A percentile compares a stretch with the other conserved stretches of the same genome.
These are phyloP conservation scores for Cladosporium phlei DNA, from an alignment of 2,329 filamentous ascomycete species.

Conservation along the genomic window DNA sequence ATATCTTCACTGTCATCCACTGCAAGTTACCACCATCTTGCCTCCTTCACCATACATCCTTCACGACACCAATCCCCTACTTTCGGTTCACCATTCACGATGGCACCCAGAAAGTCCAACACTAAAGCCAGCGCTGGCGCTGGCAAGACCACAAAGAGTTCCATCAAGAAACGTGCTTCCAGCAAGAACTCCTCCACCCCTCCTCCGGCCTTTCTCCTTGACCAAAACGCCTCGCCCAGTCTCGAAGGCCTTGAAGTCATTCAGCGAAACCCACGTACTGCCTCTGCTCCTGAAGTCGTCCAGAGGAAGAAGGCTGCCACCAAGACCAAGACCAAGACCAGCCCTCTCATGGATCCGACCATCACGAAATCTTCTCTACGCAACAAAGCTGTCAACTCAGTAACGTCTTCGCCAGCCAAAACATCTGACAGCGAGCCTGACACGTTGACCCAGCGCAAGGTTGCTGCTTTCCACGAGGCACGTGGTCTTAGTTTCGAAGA, in stretches of 20 bases:
- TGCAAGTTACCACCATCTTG: neutral
- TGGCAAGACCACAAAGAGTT: neutral
- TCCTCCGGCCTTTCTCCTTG: too few species aligned
- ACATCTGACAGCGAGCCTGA: neutral
- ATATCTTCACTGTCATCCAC: constrained; percentile 7
- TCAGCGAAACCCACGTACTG: too few species aligned
- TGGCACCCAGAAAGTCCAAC: constrained; percentile 1
- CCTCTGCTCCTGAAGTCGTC: too few species aligned
- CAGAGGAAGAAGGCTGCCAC: neutral
- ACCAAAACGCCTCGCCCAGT: too few species aligned
- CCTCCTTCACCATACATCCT: too few species aligned
- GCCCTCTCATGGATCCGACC: neutral
- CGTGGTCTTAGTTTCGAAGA: constrained; percentile 6
- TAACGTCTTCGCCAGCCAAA: too few species aligned
- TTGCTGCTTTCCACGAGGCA: constrained; percentile 6
- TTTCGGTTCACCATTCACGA: constrained; percentile 2
- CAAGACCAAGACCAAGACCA: neutral
- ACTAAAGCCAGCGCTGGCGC: neutral
- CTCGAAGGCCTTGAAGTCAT: too few species aligned
- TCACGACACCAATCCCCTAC: neutral
- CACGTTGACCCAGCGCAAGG: neutral
- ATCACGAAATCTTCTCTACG: neutral
- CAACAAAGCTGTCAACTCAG: too few species aligned
- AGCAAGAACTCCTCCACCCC: neutral
- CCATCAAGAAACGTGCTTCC: neutral